phyloP scores from a whole-genome alignment of 768 basidiomycete species.

The Suillus americanus region DNA sequence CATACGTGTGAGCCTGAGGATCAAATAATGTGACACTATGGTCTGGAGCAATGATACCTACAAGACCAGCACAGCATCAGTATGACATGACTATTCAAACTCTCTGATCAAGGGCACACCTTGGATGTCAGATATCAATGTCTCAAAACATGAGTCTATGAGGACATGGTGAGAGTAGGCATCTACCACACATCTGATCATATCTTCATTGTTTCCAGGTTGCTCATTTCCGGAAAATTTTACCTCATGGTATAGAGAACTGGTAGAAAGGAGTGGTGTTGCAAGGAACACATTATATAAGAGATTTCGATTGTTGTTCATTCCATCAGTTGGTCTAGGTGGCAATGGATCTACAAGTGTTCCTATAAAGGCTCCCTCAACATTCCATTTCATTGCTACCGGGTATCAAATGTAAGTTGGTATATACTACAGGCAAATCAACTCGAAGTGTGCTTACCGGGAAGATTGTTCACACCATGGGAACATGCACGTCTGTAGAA shows the following conservation, averaged over 20 bases:
- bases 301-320: background rate
- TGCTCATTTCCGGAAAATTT: constrained; percentile 21
- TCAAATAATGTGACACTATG: constrained; percentile 11
- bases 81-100: too few relatives aligned
- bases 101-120: too few relatives aligned
- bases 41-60: constrained; percentile 6
- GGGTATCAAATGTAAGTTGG: too few relatives aligned
- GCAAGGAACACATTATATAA: background rate
- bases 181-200: constrained; percentile 17
- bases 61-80: too few relatives aligned
- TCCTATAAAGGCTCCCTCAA: background rate
- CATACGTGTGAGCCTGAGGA: constrained; percentile 15
- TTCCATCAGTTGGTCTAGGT: background rate
- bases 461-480: background rate
- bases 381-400: background rate
- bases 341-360: background rate
- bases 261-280: background rate
- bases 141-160: constrained; percentile 8
- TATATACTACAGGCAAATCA: too few relatives aligned
- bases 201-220: constrained; percentile 13
- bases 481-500: background rate
- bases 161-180: constrained; percentile 24
- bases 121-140: background rate
- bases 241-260: background rate
- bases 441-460: too few relatives aligned